Conservation (phyloP, 2,329 filamentous ascomycete species). For the Fusarium oligoseptatum region DNA sequence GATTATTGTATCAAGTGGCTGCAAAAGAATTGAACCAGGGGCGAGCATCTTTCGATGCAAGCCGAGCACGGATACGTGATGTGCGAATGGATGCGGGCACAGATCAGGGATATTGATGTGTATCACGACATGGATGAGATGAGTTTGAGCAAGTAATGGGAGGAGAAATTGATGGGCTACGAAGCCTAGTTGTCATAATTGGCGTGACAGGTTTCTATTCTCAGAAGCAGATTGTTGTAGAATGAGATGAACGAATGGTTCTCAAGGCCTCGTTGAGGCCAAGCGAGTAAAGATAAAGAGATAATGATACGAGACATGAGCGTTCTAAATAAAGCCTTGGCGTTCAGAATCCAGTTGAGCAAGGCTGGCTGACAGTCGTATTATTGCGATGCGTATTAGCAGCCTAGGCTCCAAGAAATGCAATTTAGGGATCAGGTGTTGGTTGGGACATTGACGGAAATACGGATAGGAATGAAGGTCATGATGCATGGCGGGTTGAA, state of each 20-base stretch:
- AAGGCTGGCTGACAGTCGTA: not conserved
- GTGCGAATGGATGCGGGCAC: not conserved
- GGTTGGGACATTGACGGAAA: not conserved
- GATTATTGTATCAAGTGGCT: not conserved
- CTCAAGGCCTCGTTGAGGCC: not conserved
- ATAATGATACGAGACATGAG: not conserved
- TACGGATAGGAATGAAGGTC: not conserved
- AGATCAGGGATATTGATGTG: not conserved
- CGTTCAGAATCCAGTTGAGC: not conserved
- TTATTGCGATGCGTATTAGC: not conserved
- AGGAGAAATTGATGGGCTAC: not conserved
- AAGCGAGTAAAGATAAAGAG: not conserved
- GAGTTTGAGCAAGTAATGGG: not conserved
- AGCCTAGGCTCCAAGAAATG: not conserved
- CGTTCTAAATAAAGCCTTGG: not conserved
- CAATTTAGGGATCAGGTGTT: not conserved
- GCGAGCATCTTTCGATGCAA: not conserved
- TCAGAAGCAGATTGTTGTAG: not conserved
- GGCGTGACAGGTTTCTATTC: not conserved
- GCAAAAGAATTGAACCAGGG: conserved; percentile 19
- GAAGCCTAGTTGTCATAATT: not conserved
- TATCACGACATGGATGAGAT: not conserved
- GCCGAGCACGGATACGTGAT: not conserved
- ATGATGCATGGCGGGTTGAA: not conserved
- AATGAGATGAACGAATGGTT: not conserved